A percentile compares a stretch with the other conserved stretches of the same genome.
These are phyloP conservation scores for Articulospora tetracladia DNA, from an alignment of 495 filamentous ascomycete genomes.

Conservation along the genomic window DNA sequence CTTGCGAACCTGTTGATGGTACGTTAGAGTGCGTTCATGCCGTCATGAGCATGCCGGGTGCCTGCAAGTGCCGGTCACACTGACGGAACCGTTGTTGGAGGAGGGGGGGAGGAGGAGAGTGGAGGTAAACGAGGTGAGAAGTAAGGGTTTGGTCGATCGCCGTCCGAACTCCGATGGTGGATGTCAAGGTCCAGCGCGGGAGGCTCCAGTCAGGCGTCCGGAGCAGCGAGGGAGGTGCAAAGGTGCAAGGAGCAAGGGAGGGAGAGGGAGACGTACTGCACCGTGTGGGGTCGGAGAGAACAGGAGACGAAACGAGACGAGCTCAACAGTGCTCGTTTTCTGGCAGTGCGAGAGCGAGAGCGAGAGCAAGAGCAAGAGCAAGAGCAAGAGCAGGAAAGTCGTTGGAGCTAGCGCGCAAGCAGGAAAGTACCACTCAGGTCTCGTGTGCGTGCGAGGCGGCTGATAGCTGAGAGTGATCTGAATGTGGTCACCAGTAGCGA, in stretches of 20 bases:
- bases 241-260: not conserved
- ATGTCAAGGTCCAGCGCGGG: not conserved
- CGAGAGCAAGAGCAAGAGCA: no score
- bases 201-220: not conserved
- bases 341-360: no score
- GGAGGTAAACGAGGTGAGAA: not conserved
- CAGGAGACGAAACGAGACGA: no score
- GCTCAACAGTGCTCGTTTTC: not conserved
- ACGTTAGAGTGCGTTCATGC: conserved; percentile 18
- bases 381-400: no score
- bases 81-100: conserved; percentile 5
- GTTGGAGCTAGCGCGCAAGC: not conserved
- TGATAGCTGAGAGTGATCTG: not conserved
- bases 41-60: conserved; percentile 19
- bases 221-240: not conserved
- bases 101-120: conserved; percentile 9
- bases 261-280: not conserved
- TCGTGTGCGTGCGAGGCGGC: not conserved
- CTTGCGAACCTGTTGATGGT: conserved; percentile 22
- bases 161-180: not conserved
- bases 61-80: conserved; percentile 23
- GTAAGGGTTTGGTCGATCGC: not conserved
- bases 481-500: not conserved
- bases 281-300: not conserved
- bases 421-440: not conserved